These are phyloP conservation scores for Fusarium agapanthi DNA, from an alignment of 2,329 filamentous ascomycete genomes.

Conservation along the genomic window DNA sequence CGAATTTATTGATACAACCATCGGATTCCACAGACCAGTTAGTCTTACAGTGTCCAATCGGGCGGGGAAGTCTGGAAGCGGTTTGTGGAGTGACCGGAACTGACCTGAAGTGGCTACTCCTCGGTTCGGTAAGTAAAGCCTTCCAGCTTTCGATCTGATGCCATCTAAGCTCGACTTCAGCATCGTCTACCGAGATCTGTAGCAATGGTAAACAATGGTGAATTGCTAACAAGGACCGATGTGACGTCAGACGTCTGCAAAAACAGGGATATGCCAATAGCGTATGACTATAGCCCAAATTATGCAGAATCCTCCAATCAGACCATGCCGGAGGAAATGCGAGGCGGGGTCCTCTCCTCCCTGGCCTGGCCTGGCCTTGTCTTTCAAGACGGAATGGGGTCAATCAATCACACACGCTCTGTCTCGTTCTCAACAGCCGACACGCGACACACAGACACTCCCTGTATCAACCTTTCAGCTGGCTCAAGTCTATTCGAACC, in stretches of 20 bases:
- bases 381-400: neutral
- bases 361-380: neutral
- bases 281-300: neutral
- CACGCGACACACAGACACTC: neutral
- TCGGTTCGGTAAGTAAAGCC: too few species aligned
- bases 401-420: neutral
- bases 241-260: neutral
- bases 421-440: neutral
- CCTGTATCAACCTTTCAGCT: neutral
- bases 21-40: too few species aligned
- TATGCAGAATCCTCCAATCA: neutral
- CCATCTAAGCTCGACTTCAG: neutral
- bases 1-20: accelerated
- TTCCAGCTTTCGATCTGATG: neutral
- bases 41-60: neutral
- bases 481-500: neutral
- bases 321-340: neutral
- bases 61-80: neutral
- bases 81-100: neutral
- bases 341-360: neutral
- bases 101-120: neutral
- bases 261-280: neutral
- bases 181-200: neutral
- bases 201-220: accelerated
- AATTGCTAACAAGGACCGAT: accelerated